Evolutionary conservation across 73 alveolate species (phyloP).

Genomic region (Paramecium sexaurelia): DNA sequence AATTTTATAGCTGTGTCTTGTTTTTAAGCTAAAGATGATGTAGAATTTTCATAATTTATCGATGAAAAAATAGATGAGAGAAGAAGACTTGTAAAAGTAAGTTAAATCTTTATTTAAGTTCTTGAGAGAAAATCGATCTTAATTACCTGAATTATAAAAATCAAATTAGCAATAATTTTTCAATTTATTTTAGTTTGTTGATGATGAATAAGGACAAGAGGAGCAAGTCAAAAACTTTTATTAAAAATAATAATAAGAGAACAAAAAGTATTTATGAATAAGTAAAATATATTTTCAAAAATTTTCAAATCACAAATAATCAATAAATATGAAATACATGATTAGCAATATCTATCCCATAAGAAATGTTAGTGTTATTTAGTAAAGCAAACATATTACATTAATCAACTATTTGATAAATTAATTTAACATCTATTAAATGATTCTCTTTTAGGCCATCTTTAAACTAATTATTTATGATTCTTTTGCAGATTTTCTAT

Average conservation of each 20-base stretch:
- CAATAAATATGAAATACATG: constrained; percentile 42
- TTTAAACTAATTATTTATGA: background rate
- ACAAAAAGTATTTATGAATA: background rate
- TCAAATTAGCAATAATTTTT: background rate
- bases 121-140: background rate
- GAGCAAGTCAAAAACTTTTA: constrained; percentile 3
- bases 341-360: no score
- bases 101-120: background rate
- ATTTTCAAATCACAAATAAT: constrained; percentile 56
- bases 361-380: no score
- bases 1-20: background rate
- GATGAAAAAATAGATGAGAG: constrained; percentile 33
- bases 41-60: background rate
- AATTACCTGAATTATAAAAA: background rate
- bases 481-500: no score
- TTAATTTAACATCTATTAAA: no score
- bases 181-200: background rate
- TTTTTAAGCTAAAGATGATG: background rate
- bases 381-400: background rate
- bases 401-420: constrained; percentile 47
- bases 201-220: background rate
- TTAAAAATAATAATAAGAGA: background rate
- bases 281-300: background rate
- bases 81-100: background rate
- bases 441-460: no score